These are phyloP conservation scores for Lophiostoma macrostomum DNA, from an alignment of 495 filamentous ascomycete species.

Conservation along the genomic window DNA sequence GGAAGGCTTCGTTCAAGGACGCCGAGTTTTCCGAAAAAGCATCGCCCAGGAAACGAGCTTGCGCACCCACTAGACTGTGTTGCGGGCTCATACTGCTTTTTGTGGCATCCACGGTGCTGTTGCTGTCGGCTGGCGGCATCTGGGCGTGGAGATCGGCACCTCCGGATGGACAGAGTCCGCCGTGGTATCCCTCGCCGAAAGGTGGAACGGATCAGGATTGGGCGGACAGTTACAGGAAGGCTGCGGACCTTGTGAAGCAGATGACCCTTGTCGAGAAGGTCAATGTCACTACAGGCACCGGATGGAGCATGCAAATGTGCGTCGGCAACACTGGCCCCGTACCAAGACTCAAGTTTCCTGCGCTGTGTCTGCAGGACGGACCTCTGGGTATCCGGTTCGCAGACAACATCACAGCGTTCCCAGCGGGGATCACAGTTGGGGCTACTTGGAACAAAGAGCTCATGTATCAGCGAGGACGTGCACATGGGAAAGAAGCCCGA, in stretches of 20 bases:
- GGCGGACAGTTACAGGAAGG: conserved; percentile 78
- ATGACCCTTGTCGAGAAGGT: conserved; percentile 93
- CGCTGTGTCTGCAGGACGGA: conserved; percentile 86
- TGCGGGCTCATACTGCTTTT: conserved; percentile 37
- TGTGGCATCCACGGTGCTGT: conserved; percentile 32
- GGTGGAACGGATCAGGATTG: conserved; percentile 74
- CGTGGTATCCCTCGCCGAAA: conserved; percentile 80
- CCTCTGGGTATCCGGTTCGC: conserved; percentile 77
- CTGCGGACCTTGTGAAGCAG: conserved; percentile 67
- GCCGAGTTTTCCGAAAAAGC: conserved; percentile 12
- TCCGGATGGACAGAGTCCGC: conserved; percentile 54
- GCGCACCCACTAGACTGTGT: conserved; percentile 34
- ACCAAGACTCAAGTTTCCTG: conserved; percentile 66
- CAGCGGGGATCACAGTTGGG: conserved; percentile 80
- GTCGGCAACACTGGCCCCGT: conserved; percentile 74
- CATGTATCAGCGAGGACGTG: conserved; percentile 67
- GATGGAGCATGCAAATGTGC: conserved; percentile 86
- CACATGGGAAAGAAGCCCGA: conserved; percentile 67
- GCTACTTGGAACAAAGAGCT: conserved; percentile 84
- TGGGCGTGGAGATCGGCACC: conserved; percentile 40
- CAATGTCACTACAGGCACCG: conserved; percentile 88
- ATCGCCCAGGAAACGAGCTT: conserved; percentile 17
- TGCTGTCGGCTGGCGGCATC: conserved; percentile 40
- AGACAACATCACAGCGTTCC: conserved; percentile 74
- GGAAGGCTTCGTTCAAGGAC: conserved; percentile 22